Evolutionary conservation across 1,284 basidiomycete species (phyloP), one percentile per base, ranked within the genome.

Genomic region (Puccinia sorghi): DNA sequence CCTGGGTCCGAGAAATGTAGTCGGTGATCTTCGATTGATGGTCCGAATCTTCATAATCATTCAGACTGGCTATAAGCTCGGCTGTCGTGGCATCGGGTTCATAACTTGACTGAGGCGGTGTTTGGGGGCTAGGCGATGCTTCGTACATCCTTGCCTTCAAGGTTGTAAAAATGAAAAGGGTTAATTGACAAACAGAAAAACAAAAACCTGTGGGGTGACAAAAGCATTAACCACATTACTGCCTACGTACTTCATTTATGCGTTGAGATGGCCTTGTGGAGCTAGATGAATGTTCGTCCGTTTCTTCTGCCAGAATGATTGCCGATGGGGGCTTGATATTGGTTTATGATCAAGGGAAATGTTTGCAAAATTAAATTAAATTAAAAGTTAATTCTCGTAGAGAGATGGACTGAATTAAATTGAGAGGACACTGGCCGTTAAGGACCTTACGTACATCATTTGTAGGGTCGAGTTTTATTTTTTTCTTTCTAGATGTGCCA

Each of bases 1-100:
- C 32, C 17, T 1, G 20, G 13, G 41, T 52, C 32, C 27, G 22
- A 12, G 46, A 50, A 25, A 69, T 50, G 66, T 50, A 69, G 4
- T 20, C 22, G 9, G 9, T 20, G 27, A 69, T 37, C 15, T n/a
- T 69, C 5, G 15, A 25, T 11, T 32, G 27, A 52, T 69, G 66
- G 20, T 69, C 50, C 11, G 66, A 48, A 48, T 69, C 46, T 7
- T 69, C 66, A 20, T 54, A n/a, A 37, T 69, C 66, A 39, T 69
- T 69, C 1, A 69, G 48, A 37, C 66, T 52, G 25, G 66, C 66
- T 9, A 69, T 69, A 20, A 52, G 48, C 15, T 69, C 66, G 22
- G 66, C 66, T 7, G 66, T 69, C 32, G 37, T 13, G 2, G 27
- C 27, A 69, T 69, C 66, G 9, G 66, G 66, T 69, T 32, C 66